These are phyloP conservation scores for Cyberlindnera petersonii DNA, from an alignment of 805 yeast species.

Conservation along the genomic window DNA sequence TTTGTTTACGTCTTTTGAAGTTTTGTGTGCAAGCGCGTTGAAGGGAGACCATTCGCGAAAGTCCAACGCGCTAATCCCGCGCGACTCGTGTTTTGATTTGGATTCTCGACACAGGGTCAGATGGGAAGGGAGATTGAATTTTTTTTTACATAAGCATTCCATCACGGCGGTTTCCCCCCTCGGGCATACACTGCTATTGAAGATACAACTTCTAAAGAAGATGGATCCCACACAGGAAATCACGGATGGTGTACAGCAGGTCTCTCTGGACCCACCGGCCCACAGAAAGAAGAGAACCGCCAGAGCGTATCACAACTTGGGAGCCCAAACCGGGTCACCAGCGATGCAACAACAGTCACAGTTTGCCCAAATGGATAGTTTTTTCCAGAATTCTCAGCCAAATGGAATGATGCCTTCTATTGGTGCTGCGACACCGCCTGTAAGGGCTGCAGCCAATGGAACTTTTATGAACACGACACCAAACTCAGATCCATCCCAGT, in stretches of 20 bases:
- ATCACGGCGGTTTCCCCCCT: no score
- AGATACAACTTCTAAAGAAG: background rate
- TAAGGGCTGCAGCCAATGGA: background rate
- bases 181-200: background rate
- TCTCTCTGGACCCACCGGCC: slow-evolving; percentile 12
- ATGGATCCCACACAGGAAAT: slow-evolving; percentile 11
- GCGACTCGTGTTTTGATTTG: slow-evolving; percentile 5
- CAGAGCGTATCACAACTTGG: slow-evolving; percentile 24
- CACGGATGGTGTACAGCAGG: slow-evolving; percentile 13
- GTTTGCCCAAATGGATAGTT: slow-evolving; percentile 4
- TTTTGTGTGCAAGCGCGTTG: no score
- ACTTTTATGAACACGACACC: background rate
- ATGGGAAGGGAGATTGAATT: no score
- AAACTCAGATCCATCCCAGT: background rate
- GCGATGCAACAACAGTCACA: slow-evolving; percentile 1
- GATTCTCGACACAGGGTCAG: background rate
- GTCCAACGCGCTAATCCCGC: no score
- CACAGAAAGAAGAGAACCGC: slow-evolving; percentile 24
- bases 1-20: slow-evolving; percentile 3
- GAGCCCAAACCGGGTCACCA: slow-evolving; percentile 1
- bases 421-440: background rate
- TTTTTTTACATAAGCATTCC: no score
- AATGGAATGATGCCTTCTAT: background rate
- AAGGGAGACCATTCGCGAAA: no score
- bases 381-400: no score